Base-by-base conservation (phyloP, 768 basidiomycete species). In the Sarcodon sp. region DNA sequence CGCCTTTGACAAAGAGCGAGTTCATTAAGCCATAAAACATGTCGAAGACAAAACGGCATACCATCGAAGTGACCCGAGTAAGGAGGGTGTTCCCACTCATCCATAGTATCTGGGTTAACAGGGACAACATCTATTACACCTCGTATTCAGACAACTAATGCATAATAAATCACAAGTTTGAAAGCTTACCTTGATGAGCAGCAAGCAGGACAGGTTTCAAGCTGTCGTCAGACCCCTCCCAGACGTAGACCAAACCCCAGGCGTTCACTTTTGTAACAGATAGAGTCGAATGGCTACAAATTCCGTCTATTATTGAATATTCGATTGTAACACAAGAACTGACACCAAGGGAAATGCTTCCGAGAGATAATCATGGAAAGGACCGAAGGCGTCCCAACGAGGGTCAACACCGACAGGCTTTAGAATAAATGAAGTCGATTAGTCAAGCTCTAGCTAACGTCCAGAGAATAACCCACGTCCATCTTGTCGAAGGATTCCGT, bases 241-340 rank as follows among this genome's bases (percentile, higher is more conserved):
- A 88, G 44, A 77, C 73, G 57, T 76, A 85, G 7, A 86, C 61
- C n/a, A 88, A 68, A 0, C 76, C 87, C 54, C 83, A 85, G 0
- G 77, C 83, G 60, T 88, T 87, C 55, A 91, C 76, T 54, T 77
- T 80, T 7, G 78, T 79, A 50, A 84, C 68, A 32, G 69, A 57
- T 39, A 88, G 67, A 7, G 61, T 71, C n/a, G 66, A 44, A 59
- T 85, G 79, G 9, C 82, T 86, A 18, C 12, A 32, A 39, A n/a
- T 10, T 11, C 39, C 0, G 15, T 32, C 3, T 32, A 6, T 18
- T 37, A 49, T 15, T 16, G 16, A 32, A 34, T 9, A 4, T 16
- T 4, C 16, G 6, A 41, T 18, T n/a, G 15, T 4, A 7, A 10
- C 12, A 6, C n/a, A 7, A 31, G 46, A 12, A 57, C 58, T 45